Base-by-base conservation (phyloP, 2,329 filamentous ascomycete species). In the Claviceps monticola region DNA sequence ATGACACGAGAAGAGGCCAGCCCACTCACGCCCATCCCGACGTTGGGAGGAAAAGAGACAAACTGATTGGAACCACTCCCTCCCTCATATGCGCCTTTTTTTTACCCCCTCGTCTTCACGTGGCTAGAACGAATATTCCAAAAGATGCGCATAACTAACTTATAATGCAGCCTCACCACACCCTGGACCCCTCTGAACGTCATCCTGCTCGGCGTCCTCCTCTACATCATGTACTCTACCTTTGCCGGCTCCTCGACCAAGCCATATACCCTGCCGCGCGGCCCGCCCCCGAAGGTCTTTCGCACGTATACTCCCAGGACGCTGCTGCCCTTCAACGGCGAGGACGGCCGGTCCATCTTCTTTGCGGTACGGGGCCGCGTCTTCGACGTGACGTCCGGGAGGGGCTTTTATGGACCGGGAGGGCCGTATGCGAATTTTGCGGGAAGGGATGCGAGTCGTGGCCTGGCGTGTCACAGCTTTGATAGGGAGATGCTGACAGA, bases 361-460 rank as follows among this genome's bases (percentile, higher is more conserved):
- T 79, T 98, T 48, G 86, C 88, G n/a, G 89, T 97, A 17, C 86
- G 88, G 43, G 90, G 93, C 50, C 82, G 82, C 49, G 84, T 97
- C 56, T 97, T 96, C 66, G 93, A 98, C 65, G 91, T 97, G 23
- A 82, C 83, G 0, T 72, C 82, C 14, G 91, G 93, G 23, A 80
- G 84, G 62, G 90, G 94, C 73, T 97, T 97, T 69, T 98, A 98
- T 71, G 93, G 93, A 4, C 93, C 93, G 19, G 90, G 89, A 13
- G 91, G 91, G 0, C 89, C 91, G 2, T 98, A 98, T 68, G 83
- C 84, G 67, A 97, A 97, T 72, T 98, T 98, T 64, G 93, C 93
- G 0, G 93, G 93, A 0, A 76, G 90, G 41, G 93, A 98, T 68
- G 93, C 93, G 19, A 88, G 80, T 57, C 78, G 91, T 50, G 93